Evolutionary conservation across 495 filamentous ascomycete species (phyloP), one percentile per base, ranked within the genome.

Genomic region (Lophiotrema nucula): DNA sequence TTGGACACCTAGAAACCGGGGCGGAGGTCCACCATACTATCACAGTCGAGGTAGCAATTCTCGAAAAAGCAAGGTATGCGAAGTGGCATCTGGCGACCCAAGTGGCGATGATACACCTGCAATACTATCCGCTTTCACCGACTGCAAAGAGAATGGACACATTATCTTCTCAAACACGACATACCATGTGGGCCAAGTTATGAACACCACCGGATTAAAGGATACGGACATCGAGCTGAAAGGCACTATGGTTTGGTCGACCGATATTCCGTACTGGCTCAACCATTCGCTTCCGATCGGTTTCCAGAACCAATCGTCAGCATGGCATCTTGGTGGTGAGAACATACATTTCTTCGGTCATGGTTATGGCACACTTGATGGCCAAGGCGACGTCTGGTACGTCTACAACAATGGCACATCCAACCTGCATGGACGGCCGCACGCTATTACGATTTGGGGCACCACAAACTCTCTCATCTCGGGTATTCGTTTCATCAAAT

Each of bases 231-330:
- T 35, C 15, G 31, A 35, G 31, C 31, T 35, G 8, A 35, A 35
- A 35, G 31, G 31, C 31, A 35, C 31, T 15, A 8, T 35, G 31
- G 31, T 8, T 8, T 47, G 44, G 44, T 23, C 16, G 13, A 26
- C 15, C 3, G 22, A 47, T 22, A 47, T 47, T 22, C 18, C 4
- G 11, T 47, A 47, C 44, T 47, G 44, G 44, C 15, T 26, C 44
- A 47, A 47, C 16, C 44, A 47, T 22, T 47, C 44, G 18, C 22
- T 47, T 16, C 44, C 44, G 8, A 25, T 47, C 23, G 44, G 44
- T 11, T 47, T 23, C 23, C 44, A 47, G 22, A 47, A 47, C 23
- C 44, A 47, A 26, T 23, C 18, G 18, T 16, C 44, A 47, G 44
- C 44, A 16, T 47, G 13, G 16, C 10, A 23, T 22, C 44, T 47